Conservation (phyloP, 768 basidiomycete species). For the Mycena vitilis region DNA sequence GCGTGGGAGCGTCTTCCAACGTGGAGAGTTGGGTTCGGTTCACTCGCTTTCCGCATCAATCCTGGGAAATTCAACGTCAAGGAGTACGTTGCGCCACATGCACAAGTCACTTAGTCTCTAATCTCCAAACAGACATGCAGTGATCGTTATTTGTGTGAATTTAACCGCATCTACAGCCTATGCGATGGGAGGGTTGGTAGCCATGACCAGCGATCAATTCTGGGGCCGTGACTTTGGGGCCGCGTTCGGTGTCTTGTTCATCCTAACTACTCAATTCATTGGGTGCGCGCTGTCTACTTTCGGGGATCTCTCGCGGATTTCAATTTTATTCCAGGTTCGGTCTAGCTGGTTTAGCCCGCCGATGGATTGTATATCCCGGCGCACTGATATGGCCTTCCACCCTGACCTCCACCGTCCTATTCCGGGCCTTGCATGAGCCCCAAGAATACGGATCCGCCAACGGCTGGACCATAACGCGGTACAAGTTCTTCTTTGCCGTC, state of each 20-base stretch:
- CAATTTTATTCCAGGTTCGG: neutral
- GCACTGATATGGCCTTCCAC: slow-evolving; percentile 27
- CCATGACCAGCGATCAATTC: slow-evolving; percentile 13
- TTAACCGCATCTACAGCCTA: slow-evolving; percentile 17
- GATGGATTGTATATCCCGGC: slow-evolving; percentile 22
- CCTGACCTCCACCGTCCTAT: slow-evolving; percentile 12
- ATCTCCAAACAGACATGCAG: slow-evolving; percentile 1
- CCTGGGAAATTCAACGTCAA: slow-evolving; percentile 20
- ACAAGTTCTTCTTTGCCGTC: slow-evolving; percentile 20
- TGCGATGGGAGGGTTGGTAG: slow-evolving; percentile 17
- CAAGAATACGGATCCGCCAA: slow-evolving; percentile 15
- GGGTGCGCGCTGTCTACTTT: neutral
- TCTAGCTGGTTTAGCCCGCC: slow-evolving; percentile 20
- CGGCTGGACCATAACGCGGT: slow-evolving; percentile 24
- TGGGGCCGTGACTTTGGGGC: slow-evolving; percentile 20
- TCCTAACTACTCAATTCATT: slow-evolving; percentile 23
- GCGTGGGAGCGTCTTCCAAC: slow-evolving; percentile 27
- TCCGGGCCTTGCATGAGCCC: slow-evolving; percentile 25
- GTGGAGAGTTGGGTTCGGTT: slow-evolving; percentile 18
- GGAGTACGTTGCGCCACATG: slow-evolving; percentile 7
- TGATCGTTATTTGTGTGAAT: slow-evolving; percentile 23
- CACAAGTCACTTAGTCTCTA: neutral
- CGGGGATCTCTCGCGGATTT: neutral
- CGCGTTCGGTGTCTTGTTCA: slow-evolving; percentile 16
- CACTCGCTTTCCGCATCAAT: slow-evolving; percentile 23